phyloP scores from a whole-genome alignment of 2,329 filamentous ascomycete species.

The Monosporascus sp. region DNA sequence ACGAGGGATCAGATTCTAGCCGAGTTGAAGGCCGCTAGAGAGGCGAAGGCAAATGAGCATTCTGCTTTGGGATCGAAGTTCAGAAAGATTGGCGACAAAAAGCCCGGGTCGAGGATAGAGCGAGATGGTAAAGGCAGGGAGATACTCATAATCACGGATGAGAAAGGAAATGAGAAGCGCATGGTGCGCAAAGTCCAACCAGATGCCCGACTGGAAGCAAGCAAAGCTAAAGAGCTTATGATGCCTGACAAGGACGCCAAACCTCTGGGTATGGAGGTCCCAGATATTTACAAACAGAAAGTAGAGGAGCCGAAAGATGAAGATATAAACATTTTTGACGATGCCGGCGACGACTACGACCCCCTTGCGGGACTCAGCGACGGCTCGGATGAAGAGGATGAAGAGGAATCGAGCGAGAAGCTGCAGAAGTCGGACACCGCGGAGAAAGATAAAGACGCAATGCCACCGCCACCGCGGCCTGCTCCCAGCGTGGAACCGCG shows the following conservation, averaged over 20 bases:
- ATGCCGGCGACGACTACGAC: conserved; percentile 62
- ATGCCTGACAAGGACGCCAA: conserved; percentile 50
- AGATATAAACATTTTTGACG: conserved; percentile 61
- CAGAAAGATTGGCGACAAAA: conserved; percentile 57
- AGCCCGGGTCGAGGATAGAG: conserved; percentile 54
- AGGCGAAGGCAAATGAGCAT: conserved; percentile 49
- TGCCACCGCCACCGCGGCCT: conserved; percentile 43
- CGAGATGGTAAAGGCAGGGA: conserved; percentile 56
- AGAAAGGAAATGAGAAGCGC: conserved; percentile 60
- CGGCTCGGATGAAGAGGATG: conserved; percentile 35
- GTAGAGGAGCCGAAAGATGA: conserved; percentile 46
- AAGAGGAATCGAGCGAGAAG: conserved; percentile 22
- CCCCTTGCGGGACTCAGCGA: conserved; percentile 54
- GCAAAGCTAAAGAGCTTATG: conserved; percentile 37
- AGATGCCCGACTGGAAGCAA: conserved; percentile 27
- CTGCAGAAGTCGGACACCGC: conserved; percentile 12
- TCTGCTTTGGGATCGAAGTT: conserved; percentile 54
- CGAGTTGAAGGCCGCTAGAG: conserved; percentile 58
- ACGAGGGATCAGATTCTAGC: conserved; percentile 63
- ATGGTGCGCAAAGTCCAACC: conserved; percentile 53
- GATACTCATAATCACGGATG: conserved; percentile 60
- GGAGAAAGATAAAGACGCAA: conserved; percentile 24
- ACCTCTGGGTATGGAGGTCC: conserved; percentile 61
- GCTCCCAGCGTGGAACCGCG: conserved; percentile 31
- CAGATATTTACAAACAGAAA: conserved; percentile 50